These are phyloP conservation scores for Parascedosporium putredinis DNA, from an alignment of 2,329 filamentous ascomycete species.

Conservation along the genomic window DNA sequence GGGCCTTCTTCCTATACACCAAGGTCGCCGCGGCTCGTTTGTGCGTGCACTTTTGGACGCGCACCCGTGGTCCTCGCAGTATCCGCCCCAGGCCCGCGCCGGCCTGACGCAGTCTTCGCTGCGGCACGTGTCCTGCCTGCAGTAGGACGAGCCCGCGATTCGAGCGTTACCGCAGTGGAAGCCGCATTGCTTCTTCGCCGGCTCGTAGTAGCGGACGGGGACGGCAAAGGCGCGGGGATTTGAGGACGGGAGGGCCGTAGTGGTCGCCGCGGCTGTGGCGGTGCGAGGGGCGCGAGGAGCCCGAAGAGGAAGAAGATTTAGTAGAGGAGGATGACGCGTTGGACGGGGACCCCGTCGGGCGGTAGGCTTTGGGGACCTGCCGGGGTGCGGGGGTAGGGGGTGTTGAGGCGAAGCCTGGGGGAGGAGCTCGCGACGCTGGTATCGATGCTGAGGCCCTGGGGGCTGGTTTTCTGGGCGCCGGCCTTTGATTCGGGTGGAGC, in stretches of 20 bases:
- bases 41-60: background rate
- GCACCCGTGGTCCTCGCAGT: constrained; percentile 5
- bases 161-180: constrained; percentile 3
- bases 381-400: background rate
- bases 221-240: background rate
- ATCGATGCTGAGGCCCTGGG: background rate
- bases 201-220: background rate
- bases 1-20: background rate
- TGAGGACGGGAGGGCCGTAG: background rate
- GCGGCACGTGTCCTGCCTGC: constrained; percentile 5
- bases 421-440: background rate
- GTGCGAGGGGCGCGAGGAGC: no score
- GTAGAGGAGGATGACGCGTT: no score
- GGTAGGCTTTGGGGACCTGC: no score
- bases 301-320: no score
- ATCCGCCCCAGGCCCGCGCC: background rate
- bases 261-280: no score
- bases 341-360: no score
- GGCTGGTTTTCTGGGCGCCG: no score
- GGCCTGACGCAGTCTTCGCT: background rate
- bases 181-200: background rate
- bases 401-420: background rate
- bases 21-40: background rate
- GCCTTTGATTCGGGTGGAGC: background rate
- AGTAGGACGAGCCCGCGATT: background rate